These are phyloP conservation scores for Penicillium sp. DNA, from an alignment of 2,329 filamentous ascomycete genomes.

Conservation along the genomic window DNA sequence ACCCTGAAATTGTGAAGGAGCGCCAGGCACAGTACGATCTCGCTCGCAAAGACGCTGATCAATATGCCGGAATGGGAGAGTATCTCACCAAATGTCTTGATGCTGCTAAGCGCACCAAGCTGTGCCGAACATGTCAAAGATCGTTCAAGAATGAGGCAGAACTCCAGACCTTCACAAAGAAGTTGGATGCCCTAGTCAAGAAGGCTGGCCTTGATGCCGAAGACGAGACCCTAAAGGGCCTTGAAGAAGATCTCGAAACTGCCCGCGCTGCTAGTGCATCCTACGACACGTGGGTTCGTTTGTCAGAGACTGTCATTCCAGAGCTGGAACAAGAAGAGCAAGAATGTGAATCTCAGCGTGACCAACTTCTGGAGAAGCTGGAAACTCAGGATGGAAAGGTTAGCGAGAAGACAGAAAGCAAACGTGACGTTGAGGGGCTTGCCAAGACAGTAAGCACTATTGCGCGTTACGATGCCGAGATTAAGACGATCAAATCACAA, in stretches of 20 bases:
- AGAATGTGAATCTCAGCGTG: slow-evolving; percentile 60
- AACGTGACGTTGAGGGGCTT: slow-evolving; percentile 72
- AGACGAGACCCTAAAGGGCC: slow-evolving; percentile 60
- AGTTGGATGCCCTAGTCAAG: slow-evolving; percentile 58
- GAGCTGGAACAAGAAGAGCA: slow-evolving; percentile 62
- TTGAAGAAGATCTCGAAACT: slow-evolving; percentile 60
- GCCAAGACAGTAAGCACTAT: slow-evolving; percentile 75
- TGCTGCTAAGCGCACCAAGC: slow-evolving; percentile 64
- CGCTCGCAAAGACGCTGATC: slow-evolving; percentile 62
- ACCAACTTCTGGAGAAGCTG: slow-evolving; percentile 57
- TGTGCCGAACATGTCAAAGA: slow-evolving; percentile 73
- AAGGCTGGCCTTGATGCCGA: slow-evolving; percentile 55
- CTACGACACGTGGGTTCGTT: slow-evolving; percentile 71
- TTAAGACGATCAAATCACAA: slow-evolving; percentile 67
- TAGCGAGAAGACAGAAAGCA: slow-evolving; percentile 59
- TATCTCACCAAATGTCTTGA: slow-evolving; percentile 70
- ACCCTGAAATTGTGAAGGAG: slow-evolving; percentile 51
- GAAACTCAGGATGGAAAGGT: slow-evolving; percentile 68
- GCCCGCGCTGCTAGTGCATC: slow-evolving; percentile 62
- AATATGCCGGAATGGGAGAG: slow-evolving; percentile 64
- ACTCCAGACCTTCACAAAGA: slow-evolving; percentile 62
- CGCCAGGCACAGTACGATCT: slow-evolving; percentile 52
- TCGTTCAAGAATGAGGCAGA: slow-evolving; percentile 60
- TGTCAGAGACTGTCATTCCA: slow-evolving; percentile 68
- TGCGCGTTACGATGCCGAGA: slow-evolving; percentile 67